Percentiles rank a stretch among this genome's conserved stretches.
These are phyloP conservation scores for Aquanectria penicillioides DNA, from an alignment of 2,329 filamentous ascomycete species.

Conservation along the genomic window DNA sequence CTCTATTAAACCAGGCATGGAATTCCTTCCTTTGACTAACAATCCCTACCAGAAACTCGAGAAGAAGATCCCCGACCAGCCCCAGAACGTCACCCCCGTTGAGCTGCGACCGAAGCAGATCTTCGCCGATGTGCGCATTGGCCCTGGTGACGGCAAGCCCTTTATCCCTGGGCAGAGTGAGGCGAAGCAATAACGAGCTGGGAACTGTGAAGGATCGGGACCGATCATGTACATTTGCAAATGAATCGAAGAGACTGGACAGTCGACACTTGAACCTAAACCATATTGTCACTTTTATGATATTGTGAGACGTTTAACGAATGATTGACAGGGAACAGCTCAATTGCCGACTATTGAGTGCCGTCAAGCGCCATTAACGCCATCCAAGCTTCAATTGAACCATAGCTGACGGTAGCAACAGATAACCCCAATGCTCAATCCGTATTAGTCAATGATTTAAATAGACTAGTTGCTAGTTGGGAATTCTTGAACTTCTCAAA, in stretches of 20 bases:
- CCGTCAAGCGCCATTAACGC: too few species aligned
- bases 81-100: constrained; percentile 75
- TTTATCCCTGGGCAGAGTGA: constrained; percentile 49
- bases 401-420: too few species aligned
- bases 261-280: constrained; percentile 29
- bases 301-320: background rate
- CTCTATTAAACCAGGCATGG: background rate
- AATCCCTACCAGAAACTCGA: constrained; percentile 72
- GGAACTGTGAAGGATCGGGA: constrained; percentile 31
- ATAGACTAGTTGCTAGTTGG: too few species aligned
- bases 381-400: too few species aligned
- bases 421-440: too few species aligned
- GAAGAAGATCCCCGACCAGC: constrained; percentile 81
- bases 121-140: constrained; percentile 64
- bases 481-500: too few species aligned
- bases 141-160: constrained; percentile 55
- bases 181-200: constrained; percentile 47
- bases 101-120: constrained; percentile 75
- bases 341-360: too few species aligned
- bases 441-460: too few species aligned
- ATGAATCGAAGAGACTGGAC: constrained; percentile 43
- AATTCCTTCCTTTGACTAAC: constrained; percentile 18
- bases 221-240: constrained; percentile 45
- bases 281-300: background rate
- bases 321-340: too few species aligned